phyloP scores from a whole-genome alignment of 169 alveolate species.

The Pseudocohnilembus persalinus region DNA sequence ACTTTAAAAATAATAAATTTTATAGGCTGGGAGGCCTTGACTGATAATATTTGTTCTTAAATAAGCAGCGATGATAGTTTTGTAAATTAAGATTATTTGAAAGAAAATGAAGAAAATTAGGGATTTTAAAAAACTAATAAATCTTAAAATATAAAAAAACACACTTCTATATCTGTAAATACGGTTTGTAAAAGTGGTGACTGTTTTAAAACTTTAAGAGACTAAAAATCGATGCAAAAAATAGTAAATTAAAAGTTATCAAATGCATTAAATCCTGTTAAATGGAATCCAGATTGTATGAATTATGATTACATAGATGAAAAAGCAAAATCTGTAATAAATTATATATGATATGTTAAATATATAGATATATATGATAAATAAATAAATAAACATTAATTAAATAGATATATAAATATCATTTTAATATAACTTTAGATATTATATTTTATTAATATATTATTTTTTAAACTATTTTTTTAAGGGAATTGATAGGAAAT shows the following conservation, averaged over 20 bases:
- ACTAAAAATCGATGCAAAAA: conserved; percentile 30
- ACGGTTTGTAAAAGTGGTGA: conserved; percentile 34
- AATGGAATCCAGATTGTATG: conserved; percentile 60
- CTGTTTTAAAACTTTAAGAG: conserved; percentile 18
- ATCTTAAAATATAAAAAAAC: conserved; percentile 15
- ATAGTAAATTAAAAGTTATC: conserved; percentile 31
- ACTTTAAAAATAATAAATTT: not conserved
- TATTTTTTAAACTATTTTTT: not conserved
- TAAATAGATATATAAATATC: too few species aligned
- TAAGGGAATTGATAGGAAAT: conserved; percentile 37
- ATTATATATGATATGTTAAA: too few species aligned
- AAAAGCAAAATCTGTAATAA: conserved; percentile 2
- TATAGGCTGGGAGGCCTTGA: conserved; percentile 8
- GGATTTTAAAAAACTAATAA: not conserved
- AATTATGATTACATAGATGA: conserved; percentile 52
- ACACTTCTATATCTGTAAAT: conserved; percentile 13
- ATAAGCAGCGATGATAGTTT: conserved; percentile 9
- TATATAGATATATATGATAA: too few species aligned
- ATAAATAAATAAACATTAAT: too few species aligned
- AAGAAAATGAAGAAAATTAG: conserved; percentile 1
- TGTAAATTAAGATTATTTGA: not conserved
- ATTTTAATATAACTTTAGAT: too few species aligned
- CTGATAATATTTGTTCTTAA: not conserved
- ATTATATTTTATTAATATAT: too few species aligned
- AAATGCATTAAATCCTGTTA: conserved; percentile 39